Percentiles rank a stretch among this genome's conserved stretches.
These are phyloP conservation scores for Neurospora sp. DNA, from an alignment of 495 filamentous ascomycete species.

Conservation along the genomic window DNA sequence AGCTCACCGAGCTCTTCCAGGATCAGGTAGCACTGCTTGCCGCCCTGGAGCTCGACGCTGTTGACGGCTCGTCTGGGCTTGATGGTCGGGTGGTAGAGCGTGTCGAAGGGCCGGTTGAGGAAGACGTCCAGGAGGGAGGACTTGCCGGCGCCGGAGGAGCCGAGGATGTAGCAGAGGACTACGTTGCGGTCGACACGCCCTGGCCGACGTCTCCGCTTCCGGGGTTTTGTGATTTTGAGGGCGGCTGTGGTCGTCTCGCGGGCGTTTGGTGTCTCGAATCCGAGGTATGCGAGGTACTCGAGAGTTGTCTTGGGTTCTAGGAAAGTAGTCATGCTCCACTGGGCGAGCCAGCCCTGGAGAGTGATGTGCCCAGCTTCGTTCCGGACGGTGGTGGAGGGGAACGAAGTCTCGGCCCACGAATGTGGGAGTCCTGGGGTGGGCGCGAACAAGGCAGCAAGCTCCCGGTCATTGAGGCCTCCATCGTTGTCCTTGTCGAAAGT, in stretches of 20 bases:
- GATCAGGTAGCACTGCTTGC: conserved; percentile 95
- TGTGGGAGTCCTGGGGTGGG: conserved; percentile 82
- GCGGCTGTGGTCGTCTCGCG: conserved; percentile 66
- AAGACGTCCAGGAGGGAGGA: conserved; percentile 83
- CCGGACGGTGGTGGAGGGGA: conserved; percentile 86
- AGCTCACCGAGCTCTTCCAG: conserved; percentile 92
- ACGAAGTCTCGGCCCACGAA: conserved; percentile 75
- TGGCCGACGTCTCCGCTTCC: conserved; percentile 69
- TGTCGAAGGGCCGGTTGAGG: conserved; percentile 74
- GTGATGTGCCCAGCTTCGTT: conserved; percentile 95
- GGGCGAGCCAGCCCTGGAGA: conserved; percentile 92
- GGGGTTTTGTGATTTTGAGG: conserved; percentile 81
- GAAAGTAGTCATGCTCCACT: conserved; percentile 99
- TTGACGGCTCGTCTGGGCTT: conserved; percentile 89
- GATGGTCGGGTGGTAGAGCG: conserved; percentile 87
- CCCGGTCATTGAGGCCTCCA: conserved; percentile 76
- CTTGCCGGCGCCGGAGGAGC: conserved; percentile 74
- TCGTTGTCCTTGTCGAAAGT: conserved; percentile 96
- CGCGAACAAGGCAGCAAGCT: conserved; percentile 78
- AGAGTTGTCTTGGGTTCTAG: conserved; percentile 88
- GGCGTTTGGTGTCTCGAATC: conserved; percentile 61
- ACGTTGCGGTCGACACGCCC: conserved; percentile 88
- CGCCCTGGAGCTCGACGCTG: conserved; percentile 88
- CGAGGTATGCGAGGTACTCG: conserved; percentile 90
- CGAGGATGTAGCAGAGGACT: conserved; percentile 90